Base-by-base conservation (phyloP, 805 yeast species). In the Starmerella scarabaei region DNA sequence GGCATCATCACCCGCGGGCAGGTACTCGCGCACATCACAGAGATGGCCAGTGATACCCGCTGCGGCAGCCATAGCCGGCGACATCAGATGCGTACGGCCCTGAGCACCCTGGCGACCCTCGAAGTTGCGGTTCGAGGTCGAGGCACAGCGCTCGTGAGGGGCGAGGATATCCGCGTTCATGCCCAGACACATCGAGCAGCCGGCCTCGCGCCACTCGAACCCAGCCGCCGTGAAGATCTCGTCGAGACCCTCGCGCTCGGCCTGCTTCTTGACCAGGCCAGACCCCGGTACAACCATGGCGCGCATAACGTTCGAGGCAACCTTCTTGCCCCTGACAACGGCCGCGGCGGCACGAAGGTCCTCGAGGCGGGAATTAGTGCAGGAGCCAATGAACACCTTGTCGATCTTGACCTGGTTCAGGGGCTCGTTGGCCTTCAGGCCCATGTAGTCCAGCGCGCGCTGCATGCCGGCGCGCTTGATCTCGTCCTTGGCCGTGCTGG, bases 51-150 rank as follows among this genome's bases (percentile, higher is more conserved):
- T 72, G 52, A 91, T 77, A 54, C 86, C 95, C 16, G 98, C 97
- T 17, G 97, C 96, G 24, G 98, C 98, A 35, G 98, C 98, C 98
- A 91, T 91, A 18, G 94, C 94, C 30, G 98, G 98, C 12, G 95
- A 83, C 94, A 88, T 84, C 59, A 91, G 72, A 61, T 91, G 98
- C 16, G 98, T 91, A 67, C 98, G 76, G 15, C 95, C 84, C 45
- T 66, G 67, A 38, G 95, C 94, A 66, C 98, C 98, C 70, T 91
- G 98, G 65, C 98, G 86, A 55, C 98, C 98, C 64, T 88, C 96
- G 59, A 91, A 91, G 68, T 91, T 91, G 72, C 98, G 80, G 72
- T 91, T 91, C 18, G 97, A 88, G 16, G 98, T 91, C 12, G 97
- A 86, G 7, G 98, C 98, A 68, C 98, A 91, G 66, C 98, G 77